Base-by-base conservation (phyloP, 2,329 filamentous ascomycete species). In the Ceratocystis smalleyi region DNA sequence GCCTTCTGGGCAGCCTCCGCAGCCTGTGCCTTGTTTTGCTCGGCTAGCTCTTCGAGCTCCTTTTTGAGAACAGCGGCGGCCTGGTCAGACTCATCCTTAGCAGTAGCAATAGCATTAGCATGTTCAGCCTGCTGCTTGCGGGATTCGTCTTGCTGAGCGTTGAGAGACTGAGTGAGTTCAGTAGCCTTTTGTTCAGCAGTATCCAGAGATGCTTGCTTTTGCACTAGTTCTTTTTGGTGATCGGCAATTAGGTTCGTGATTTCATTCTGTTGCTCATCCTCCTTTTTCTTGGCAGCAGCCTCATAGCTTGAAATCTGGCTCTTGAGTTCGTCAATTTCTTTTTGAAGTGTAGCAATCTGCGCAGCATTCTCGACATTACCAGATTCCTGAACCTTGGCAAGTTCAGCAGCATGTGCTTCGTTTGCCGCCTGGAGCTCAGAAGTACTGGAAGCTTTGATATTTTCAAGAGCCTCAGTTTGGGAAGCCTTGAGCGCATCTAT, bases 321-420 rank as follows among this genome's bases (percentile, higher is more conserved):
- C 68, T 73, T 70, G 59, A 73, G 71, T 67, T 73, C 70, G 51
- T 70, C 68, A 49, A 71, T 69, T 51, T 73, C 71, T 5, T 70
- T 69, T 0, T 75, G 75, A 62, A 84, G 71, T 49, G 80, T 78
- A 22, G 82, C 77, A 40, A 86, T 75, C 72, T 81, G 72, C 12
- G 74, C 69, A 63, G 82, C 79, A 67, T 84, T 43, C 7, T 43
- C 61, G 40, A 27, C 61, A 27, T 61, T 54, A 8, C 62, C 57
- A 1, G 74, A 71, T 62, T 77, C 75, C 61, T 78, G 69, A 15
- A 74, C 72, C 64, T 79, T 75, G 3, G 73, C 72, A 67, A 79
- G 76, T 68, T 78, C 77, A 68, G 79, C 76, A 69, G 79, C 75
- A 6, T 82, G 70, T 67, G 81, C 79, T 8, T 72, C 71, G 61